A percentile compares a stretch with the other conserved stretches of the same genome.
Conservation (phyloP, 306 rosid species). For the Carpinus viminea region DNA sequence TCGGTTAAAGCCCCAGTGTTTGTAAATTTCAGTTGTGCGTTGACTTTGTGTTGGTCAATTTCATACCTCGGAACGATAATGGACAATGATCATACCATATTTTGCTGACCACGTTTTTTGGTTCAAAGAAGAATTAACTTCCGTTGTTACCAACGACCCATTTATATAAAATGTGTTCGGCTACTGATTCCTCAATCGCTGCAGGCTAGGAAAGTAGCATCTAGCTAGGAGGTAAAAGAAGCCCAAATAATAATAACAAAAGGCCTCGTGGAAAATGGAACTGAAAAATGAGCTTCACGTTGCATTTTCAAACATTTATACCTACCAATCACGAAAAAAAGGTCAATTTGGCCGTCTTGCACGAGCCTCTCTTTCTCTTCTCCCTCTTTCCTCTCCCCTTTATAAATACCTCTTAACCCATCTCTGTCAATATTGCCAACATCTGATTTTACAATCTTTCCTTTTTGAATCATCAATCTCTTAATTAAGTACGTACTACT, state of each 20-base stretch:
- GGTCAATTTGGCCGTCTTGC: conserved; percentile 35
- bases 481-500: too few relatives aligned
- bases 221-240: too few relatives aligned
- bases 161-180: too few relatives aligned
- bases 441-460: background rate
- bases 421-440: background rate
- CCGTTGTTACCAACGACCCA: background rate
- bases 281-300: too few relatives aligned
- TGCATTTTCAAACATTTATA: background rate
- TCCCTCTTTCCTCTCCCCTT: background rate
- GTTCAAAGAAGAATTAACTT: background rate
- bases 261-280: background rate
- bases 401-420: conserved; percentile 19
- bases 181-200: too few relatives aligned
- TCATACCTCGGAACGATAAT: background rate
- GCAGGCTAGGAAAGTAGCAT: too few relatives aligned
- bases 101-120: background rate
- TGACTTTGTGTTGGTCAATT: background rate
- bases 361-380: conserved; percentile 13
- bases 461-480: too few relatives aligned
- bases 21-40: too few relatives aligned
- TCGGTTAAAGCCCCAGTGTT: too few relatives aligned
- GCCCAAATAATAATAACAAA: too few relatives aligned
- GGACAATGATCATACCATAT: background rate
- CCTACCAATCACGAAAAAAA: conserved; percentile 20